Base-by-base conservation (phyloP, 1,284 basidiomycete species). In the Ceratobasidium sp. region DNA sequence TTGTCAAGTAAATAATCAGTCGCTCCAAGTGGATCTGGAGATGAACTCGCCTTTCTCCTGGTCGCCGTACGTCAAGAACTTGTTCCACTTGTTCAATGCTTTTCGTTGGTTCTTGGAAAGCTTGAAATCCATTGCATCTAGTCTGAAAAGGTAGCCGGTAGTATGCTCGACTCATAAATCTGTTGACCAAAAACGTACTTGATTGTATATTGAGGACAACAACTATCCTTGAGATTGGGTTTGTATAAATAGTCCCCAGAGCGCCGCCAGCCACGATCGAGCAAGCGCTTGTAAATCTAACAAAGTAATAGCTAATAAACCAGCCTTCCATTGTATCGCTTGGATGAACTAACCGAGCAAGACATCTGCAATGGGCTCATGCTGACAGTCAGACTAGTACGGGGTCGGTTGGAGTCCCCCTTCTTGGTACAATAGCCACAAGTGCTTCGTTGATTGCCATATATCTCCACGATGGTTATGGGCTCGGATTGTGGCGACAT, bases 201-300 rank as follows among this genome's bases (percentile, higher is more conserved):
- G 83, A 98, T 98, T 0, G 96, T 95, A 82, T 97, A 97, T 79
- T 95, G 94, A 0, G 96, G 95, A 82, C 97, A 98, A 82, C 97
- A 98, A 3, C 95, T 93, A 8, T 85, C 84, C 78, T 86, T 88
- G 84, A 96, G 87, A 82, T 97, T 90, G 1, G 96, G 95, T 80
- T 95, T 95, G 83, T 93, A 95, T 81, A 93, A 90, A 83, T 91
- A 95, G 32, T 86, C 87, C 81, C 95, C 95, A 65, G 93, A 95
- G 77, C 96, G 88, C 79, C 96, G 88, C 96, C 96, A 98, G 52
- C 96, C 96, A 44, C 73, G 76, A 59, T 71, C 78, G 22, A 77
- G 51, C 29, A 76, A 37, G 19, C 66, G 75, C 34, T 78, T 68
- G 32, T 76, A 76, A 9, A 77, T 61, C 77, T 71, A 61, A 25